Percentiles rank a stretch among this genome's conserved stretches.
These are phyloP conservation scores for Saksenaea vasiformis DNA, from an alignment of 371 early-diverging fungal genomes.

Conservation along the genomic window DNA sequence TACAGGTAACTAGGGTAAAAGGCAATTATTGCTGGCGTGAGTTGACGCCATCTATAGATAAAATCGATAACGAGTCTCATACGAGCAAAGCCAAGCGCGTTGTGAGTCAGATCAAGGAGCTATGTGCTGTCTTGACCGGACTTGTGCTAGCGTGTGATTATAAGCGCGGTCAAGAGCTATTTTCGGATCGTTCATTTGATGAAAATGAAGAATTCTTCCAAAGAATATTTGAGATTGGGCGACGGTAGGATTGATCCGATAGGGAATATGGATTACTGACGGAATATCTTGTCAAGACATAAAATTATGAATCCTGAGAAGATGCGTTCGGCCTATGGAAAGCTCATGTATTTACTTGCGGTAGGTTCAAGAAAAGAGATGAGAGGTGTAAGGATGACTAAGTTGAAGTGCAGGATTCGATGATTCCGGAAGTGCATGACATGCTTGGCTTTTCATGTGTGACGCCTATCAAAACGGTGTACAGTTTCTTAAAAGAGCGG, in stretches of 20 bases:
- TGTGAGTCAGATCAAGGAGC: slow-evolving; percentile 91
- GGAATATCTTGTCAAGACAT: slow-evolving; percentile 44
- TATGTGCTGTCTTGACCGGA: slow-evolving; percentile 93
- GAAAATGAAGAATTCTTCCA: slow-evolving; percentile 91
- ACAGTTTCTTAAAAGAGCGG: slow-evolving; percentile 69
- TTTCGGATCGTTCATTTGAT: slow-evolving; percentile 80
- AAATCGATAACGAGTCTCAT: slow-evolving; percentile 87
- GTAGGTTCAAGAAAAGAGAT: slow-evolving; percentile 30
- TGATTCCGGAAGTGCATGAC: slow-evolving; percentile 81
- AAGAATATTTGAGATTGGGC: slow-evolving; percentile 92
- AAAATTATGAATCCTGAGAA: slow-evolving; percentile 98
- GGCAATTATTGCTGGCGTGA: not conserved
- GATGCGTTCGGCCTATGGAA: slow-evolving; percentile 94
- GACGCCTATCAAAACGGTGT: slow-evolving; percentile 86
- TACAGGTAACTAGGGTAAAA: slow-evolving; percentile 28
- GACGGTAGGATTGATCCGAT: slow-evolving; percentile 48
- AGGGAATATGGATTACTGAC: not conserved
- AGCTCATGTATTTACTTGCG: slow-evolving; percentile 89
- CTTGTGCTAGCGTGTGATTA: slow-evolving; percentile 84
- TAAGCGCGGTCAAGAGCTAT: slow-evolving; percentile 84
- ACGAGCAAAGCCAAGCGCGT: slow-evolving; percentile 87
- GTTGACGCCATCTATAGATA: slow-evolving; percentile 76
- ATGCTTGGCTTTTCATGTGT: slow-evolving; percentile 84
- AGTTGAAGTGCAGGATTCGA: slow-evolving; percentile 68
- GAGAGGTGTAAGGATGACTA: not conserved